Conservation (phyloP, 208 protist species). For the Acanthamoeba lugdunensis region DNA sequence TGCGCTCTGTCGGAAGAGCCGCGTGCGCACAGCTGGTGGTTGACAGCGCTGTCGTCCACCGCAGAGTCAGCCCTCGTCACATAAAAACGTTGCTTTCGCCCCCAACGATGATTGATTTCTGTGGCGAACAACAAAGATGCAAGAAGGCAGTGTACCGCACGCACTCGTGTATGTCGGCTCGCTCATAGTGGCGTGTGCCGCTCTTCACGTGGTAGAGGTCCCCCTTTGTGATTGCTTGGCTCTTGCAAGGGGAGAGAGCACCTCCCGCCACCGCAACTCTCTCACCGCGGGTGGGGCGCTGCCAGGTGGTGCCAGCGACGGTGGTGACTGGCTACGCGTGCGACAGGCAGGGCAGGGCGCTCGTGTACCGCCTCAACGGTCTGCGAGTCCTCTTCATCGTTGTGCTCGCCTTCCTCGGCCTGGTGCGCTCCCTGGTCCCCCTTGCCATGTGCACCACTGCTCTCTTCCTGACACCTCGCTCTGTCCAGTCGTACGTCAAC, state of each 20-base stretch:
- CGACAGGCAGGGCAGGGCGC: not conserved
- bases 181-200: not conserved
- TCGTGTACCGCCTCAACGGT: constrained; percentile 14
- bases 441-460: not conserved
- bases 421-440: not conserved
- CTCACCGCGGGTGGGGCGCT: not conserved
- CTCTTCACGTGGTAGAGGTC: not conserved
- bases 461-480: too few species aligned
- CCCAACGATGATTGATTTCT: too few species aligned
- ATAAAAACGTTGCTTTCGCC: too few species aligned
- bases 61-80: too few species aligned
- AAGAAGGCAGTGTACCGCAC: too few species aligned
- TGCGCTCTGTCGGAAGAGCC: too few species aligned
- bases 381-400: constrained; percentile 20
- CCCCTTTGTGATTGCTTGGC: too few species aligned
- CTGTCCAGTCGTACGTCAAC: not conserved
- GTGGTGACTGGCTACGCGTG: not conserved
- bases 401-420: not conserved
- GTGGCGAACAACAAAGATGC: too few species aligned
- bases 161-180: not conserved
- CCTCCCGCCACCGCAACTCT: not conserved
- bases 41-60: too few species aligned
- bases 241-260: too few species aligned
- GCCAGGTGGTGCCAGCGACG: not conserved
- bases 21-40: too few species aligned